Percentiles rank a stretch among this genome's conserved stretches.
phyloP scores from a whole-genome alignment of 495 filamentous ascomycete species.

The Platismatia glauca region DNA sequence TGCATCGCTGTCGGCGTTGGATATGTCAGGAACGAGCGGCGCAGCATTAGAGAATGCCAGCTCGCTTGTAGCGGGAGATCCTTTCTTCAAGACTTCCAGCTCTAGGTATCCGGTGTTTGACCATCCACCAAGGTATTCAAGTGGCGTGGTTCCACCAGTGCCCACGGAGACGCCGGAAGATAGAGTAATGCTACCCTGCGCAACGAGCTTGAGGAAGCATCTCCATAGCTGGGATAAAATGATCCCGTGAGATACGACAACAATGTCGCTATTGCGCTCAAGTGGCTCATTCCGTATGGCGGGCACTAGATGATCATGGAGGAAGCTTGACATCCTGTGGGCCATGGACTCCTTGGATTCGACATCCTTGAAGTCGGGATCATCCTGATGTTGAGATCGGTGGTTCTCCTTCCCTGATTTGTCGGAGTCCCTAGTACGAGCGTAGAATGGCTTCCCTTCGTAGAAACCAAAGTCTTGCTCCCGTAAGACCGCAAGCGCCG shows the following conservation, averaged over 20 bases:
- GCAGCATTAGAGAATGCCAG: neutral
- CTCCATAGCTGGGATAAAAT: conserved; percentile 61
- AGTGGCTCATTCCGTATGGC: conserved; percentile 35
- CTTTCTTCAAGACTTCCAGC: conserved; percentile 31
- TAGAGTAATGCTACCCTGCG: conserved; percentile 32
- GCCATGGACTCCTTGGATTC: conserved; percentile 61
- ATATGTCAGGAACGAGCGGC: neutral
- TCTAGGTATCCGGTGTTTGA: conserved; percentile 58
- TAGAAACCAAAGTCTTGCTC: conserved; percentile 66
- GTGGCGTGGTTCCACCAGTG: conserved; percentile 16
- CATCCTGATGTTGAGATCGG: conserved; percentile 22
- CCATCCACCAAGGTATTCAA: conserved; percentile 48
- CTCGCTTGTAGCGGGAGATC: neutral
- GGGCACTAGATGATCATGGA: conserved; percentile 51
- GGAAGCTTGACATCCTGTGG: conserved; percentile 50
- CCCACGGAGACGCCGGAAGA: conserved; percentile 20
- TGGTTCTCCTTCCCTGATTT: conserved; percentile 22
- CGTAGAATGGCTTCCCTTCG: conserved; percentile 49
- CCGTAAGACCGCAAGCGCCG: conserved; percentile 45
- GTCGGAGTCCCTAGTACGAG: conserved; percentile 17
- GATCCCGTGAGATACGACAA: conserved; percentile 72
- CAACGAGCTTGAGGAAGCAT: conserved; percentile 47
- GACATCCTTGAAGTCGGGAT: conserved; percentile 38
- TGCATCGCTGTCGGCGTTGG: neutral
- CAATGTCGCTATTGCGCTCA: conserved; percentile 35